phyloP scores from a whole-genome alignment of 345 rosid genomes.

The Garcia nutans region DNA sequence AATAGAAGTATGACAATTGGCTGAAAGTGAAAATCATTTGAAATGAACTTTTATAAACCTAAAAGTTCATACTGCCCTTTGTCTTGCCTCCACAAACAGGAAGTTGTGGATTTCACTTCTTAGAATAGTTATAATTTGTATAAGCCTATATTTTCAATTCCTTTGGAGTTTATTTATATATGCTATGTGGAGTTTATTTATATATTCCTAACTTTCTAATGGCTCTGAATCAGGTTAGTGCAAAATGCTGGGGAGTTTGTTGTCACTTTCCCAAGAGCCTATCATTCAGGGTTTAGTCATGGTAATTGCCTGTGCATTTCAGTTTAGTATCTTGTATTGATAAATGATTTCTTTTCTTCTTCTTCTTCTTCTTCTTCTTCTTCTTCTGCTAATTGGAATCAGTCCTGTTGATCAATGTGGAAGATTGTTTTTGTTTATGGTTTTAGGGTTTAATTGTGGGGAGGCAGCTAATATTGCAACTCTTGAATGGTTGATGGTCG shows the following conservation, averaged over 20 bases:
- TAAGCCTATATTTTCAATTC: slow-evolving; percentile 1
- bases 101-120: background rate
- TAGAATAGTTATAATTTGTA: background rate
- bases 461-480: too few species aligned
- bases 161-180: too few species aligned
- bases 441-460: too few species aligned
- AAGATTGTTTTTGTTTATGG: slow-evolving; percentile 7
- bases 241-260: slow-evolving; percentile 64
- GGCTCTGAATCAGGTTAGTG: slow-evolving; percentile 26
- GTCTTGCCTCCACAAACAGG: background rate
- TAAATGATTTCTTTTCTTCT: background rate
- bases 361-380: too few species aligned
- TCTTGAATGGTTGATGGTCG: too few species aligned
- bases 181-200: too few species aligned
- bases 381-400: background rate
- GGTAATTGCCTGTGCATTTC: slow-evolving; percentile 45
- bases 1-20: too few species aligned
- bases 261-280: slow-evolving; percentile 96
- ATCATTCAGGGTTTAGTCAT: slow-evolving; percentile 98
- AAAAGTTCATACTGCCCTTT: background rate
- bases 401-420: slow-evolving; percentile 3
- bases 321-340: background rate
- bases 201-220: background rate
- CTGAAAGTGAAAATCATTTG: too few species aligned
- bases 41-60: slow-evolving; percentile 46